Percentiles rank a stretch among this genome's conserved stretches.
Conservation (phyloP, 768 basidiomycete species). For the Pseudohyphozyma bogoriensis region DNA sequence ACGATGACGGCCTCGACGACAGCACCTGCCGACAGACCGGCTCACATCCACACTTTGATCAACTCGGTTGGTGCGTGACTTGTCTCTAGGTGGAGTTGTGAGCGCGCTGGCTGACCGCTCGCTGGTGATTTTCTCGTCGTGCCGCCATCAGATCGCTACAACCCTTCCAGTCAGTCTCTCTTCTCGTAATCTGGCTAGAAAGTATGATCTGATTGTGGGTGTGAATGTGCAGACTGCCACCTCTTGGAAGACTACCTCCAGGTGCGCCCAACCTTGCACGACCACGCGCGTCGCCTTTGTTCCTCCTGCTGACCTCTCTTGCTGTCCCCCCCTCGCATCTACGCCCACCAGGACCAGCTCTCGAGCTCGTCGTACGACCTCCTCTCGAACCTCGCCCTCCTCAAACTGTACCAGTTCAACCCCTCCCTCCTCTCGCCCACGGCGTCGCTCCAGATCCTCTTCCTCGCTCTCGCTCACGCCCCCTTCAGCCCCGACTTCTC, state of each 20-base stretch:
- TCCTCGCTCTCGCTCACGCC: slow-evolving; percentile 69
- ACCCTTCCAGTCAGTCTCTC: slow-evolving; percentile 54
- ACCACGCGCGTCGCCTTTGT: too few species aligned
- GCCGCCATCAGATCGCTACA: slow-evolving; percentile 96
- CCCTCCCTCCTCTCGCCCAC: slow-evolving; percentile 14
- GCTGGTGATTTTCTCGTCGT: too few species aligned
- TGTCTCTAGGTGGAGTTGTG: too few species aligned
- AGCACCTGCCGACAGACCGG: too few species aligned
- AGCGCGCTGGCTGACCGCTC: too few species aligned
- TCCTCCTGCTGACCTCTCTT: too few species aligned
- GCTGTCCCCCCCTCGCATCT: too few species aligned
- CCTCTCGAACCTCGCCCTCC: slow-evolving; percentile 84
- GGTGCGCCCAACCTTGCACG: slow-evolving; percentile 10
- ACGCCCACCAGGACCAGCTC: slow-evolving; percentile 54
- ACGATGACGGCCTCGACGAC: too few species aligned
- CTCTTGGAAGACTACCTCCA: slow-evolving; percentile 95
- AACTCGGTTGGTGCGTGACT: too few species aligned
- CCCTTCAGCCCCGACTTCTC: slow-evolving; percentile 86
- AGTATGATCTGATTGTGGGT: too few species aligned
- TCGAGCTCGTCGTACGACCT: slow-evolving; percentile 85
- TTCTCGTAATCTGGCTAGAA: neutral
- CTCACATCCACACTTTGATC: too few species aligned
- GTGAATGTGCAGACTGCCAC: slow-evolving; percentile 47
- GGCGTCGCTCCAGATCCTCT: slow-evolving; percentile 55
- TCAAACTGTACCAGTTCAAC: slow-evolving; percentile 59